Evolutionary conservation across 75 land plant genomes (phyloP), one percentile per base, ranked within the genome.

Genomic region (Gnetum montanum): DNA sequence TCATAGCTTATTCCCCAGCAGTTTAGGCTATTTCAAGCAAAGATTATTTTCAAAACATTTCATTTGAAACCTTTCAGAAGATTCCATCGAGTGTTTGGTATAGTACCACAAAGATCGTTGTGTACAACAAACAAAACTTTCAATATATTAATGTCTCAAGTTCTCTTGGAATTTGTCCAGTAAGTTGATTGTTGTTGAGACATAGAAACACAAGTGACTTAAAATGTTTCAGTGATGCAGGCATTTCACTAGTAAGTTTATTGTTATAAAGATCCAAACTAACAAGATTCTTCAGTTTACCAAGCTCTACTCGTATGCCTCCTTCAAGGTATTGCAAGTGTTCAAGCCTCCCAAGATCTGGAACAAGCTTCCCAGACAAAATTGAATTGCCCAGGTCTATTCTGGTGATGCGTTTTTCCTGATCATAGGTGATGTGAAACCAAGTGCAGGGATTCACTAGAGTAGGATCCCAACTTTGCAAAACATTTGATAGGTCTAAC

Each of bases 401-500:
- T 27, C 97, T 62, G 16, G 88, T 88, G 60, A 91, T 94, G 34
- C 67, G 83, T 34, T 84, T 84, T 23, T 81, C 81, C 54, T 74
- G 75, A 59, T 91, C 75, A 59, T 94, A 91, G 10, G 97, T 90
- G 79, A 90, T 78, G 66, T 90, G 96, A 54, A 90, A 90, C 96
- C 96, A 90, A 8, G 96, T 90, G 48, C 97, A 91, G 26, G 97
- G 97, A 60, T 81, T 88, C 38, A 91, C 97, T 23, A 91, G 80
- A 4, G 79, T 91, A 6, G 85, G 94, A 68, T 91, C 97, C 97
- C 97, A 91, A 76, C 97, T 91, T 69, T 88, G 82, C 12, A 91
- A 67, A 22, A 91, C 95, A 65, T 84, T 88, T 33, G 79, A 77
- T 20, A 94, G 97, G 57, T 91, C 97, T 41, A 73, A 69, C 43